Percentiles rank a stretch among this genome's conserved stretches.
Evolutionary conservation across 306 rosid genomes (phyloP).

Genomic region (Quercus rubra): DNA sequence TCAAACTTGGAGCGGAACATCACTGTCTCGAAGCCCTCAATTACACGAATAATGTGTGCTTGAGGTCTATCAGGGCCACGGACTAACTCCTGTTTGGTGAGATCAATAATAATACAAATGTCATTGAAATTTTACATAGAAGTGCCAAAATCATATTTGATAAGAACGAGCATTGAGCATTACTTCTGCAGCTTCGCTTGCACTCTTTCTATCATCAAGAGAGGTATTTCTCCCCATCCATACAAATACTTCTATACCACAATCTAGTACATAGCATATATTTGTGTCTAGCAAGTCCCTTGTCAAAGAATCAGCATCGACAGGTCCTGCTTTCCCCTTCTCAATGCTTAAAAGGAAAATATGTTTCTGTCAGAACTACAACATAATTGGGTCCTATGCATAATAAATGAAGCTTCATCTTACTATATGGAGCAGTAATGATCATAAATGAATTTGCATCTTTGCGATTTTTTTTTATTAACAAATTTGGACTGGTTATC

Average conservation of each 20-base stretch:
- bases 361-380: constrained; percentile 28
- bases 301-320: constrained; percentile 62
- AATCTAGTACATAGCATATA: constrained; percentile 83
- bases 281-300: constrained; percentile 74
- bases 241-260: constrained; percentile 78
- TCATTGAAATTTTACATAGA: constrained; percentile 21
- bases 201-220: constrained; percentile 81
- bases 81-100: constrained; percentile 58
- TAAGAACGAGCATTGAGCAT: constrained; percentile 21
- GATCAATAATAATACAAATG: constrained; percentile 20
- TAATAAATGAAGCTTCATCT: constrained; percentile 16
- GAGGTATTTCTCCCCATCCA: constrained; percentile 95
- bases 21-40: constrained; percentile 96
- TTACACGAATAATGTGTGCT: constrained; percentile 74
- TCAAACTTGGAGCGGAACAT: constrained; percentile 86
- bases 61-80: constrained; percentile 46
- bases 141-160: constrained; percentile 17
- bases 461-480: neutral
- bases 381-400: constrained; percentile 3
- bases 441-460: neutral
- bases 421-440: neutral
- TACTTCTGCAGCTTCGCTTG: constrained; percentile 88
- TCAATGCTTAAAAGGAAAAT: constrained; percentile 54
- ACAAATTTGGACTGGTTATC: neutral
- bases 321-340: constrained; percentile 67